phyloP scores from a whole-genome alignment of 331 rosid genomes.

The Quercus phellos region DNA sequence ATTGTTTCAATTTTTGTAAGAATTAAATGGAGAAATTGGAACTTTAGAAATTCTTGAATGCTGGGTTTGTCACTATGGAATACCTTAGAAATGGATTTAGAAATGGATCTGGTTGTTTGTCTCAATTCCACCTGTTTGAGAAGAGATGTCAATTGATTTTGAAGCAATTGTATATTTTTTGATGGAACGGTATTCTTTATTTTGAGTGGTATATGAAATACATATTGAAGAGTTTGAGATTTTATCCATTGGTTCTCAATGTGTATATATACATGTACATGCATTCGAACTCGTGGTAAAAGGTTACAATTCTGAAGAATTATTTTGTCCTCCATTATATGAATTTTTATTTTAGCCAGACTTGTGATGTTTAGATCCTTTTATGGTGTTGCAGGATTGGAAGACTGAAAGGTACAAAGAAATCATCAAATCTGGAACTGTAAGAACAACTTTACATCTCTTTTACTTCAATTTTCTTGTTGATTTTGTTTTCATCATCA shows the following conservation, averaged over 20 bases:
- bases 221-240: background rate
- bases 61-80: background rate
- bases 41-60: background rate
- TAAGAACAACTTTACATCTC: conserved; percentile 36
- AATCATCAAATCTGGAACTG: conserved; percentile 91
- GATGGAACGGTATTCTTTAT: background rate
- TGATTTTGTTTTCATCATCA: background rate
- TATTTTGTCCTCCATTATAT: background rate
- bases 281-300: background rate
- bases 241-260: background rate
- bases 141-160: background rate
- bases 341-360: background rate
- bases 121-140: background rate
- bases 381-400: conserved; percentile 73
- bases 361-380: conserved; percentile 17
- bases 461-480: conserved; percentile 11
- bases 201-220: background rate
- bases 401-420: conserved; percentile 94
- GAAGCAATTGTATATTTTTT: background rate
- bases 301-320: background rate
- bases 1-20: background rate
- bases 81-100: background rate
- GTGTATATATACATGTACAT: background rate
- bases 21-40: background rate
- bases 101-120: background rate